A percentile compares a stretch with the other conserved stretches of the same genome.
Conservation (phyloP, 2,329 filamentous ascomycete species). For the Fusarium papillatum region DNA sequence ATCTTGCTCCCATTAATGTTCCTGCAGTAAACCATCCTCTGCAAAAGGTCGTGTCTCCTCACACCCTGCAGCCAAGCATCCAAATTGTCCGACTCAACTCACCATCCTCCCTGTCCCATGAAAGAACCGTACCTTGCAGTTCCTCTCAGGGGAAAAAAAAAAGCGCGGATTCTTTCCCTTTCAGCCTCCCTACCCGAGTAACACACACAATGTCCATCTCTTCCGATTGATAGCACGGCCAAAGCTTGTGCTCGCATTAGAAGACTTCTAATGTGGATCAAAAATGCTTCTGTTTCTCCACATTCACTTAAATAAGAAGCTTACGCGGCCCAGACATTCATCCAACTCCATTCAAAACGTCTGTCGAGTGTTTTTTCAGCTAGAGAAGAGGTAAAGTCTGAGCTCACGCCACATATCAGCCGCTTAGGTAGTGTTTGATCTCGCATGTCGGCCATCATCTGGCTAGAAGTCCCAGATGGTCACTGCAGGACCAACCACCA, state of each 20-base stretch:
- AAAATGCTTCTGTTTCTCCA: neutral
- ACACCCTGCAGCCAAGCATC: neutral
- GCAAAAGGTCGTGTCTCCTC: neutral
- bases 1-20: no score
- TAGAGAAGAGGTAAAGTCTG: neutral
- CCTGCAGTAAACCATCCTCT: neutral
- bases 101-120: neutral
- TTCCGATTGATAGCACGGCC: neutral
- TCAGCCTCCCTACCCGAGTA: neutral
- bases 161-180: neutral
- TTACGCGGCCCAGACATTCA: constrained; percentile 9
- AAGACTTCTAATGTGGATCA: neutral
- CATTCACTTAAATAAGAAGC: constrained; percentile 4
- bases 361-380: neutral
- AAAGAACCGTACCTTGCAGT: neutral
- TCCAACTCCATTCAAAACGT: neutral
- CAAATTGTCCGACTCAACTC: neutral
- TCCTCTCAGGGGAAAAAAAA: neutral
- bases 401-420: neutral
- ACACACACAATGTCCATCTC: neutral
- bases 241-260: neutral
- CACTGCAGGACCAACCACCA: neutral
- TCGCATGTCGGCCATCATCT: neutral
- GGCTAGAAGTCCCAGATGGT: neutral
- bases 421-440: neutral